phyloP scores from a whole-genome alignment of 139 green algal species.

The Pseudopediastrum boryanum region DNA sequence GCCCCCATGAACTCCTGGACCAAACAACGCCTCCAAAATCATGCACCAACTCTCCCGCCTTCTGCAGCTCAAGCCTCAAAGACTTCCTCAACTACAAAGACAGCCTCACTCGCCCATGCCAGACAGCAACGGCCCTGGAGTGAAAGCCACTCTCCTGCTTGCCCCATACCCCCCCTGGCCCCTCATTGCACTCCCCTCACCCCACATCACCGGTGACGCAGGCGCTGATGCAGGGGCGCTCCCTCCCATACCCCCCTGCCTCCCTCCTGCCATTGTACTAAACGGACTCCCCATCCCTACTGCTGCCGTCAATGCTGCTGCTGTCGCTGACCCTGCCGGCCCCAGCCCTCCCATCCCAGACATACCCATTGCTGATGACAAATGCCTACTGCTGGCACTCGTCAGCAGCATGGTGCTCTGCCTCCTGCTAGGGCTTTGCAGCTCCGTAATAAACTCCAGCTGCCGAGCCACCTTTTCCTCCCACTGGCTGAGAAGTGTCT shows the following conservation, averaged over 20 bases:
- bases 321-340: background rate
- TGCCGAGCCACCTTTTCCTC: constrained; percentile 33
- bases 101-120: constrained; percentile 38
- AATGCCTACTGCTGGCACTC: background rate
- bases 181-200: background rate
- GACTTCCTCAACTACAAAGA: too few relatives aligned
- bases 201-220: constrained; percentile 23
- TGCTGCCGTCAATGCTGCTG: constrained; percentile 28
- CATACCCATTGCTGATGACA: background rate
- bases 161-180: background rate
- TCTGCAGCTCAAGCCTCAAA: too few relatives aligned
- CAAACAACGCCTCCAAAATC: too few relatives aligned
- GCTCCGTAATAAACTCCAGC: constrained; percentile 27
- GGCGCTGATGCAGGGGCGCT: constrained; percentile 8
- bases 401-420: constrained; percentile 27
- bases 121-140: constrained; percentile 25
- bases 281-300: too few relatives aligned
- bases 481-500: constrained; percentile 18
- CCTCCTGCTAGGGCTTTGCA: constrained; percentile 29
- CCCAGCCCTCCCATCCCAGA: background rate
- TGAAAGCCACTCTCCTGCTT: constrained; percentile 17
- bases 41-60: too few relatives aligned
- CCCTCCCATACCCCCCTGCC: background rate
- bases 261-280: too few relatives aligned
- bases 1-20: too few relatives aligned